Evolutionary conservation across 2,329 filamentous ascomycete species (phyloP), one percentile per base, ranked within the genome.

Genomic region (Plenodomus tracheiphilus): DNA sequence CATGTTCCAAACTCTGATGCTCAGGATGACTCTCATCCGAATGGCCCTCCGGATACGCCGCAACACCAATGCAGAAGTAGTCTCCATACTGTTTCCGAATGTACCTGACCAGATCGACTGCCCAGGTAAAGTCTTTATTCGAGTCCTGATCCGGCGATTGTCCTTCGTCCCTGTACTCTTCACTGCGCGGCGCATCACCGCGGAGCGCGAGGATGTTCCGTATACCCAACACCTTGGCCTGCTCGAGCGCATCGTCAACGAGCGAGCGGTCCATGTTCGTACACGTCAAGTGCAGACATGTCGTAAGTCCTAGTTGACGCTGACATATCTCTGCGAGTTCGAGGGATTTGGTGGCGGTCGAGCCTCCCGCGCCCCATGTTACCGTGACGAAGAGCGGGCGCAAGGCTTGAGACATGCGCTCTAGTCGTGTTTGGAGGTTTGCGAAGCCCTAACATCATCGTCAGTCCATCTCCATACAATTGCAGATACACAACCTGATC

Each of bases 351-450:
- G 84, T 83, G 4, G 91, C 87, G 0, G 94, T 99, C 57, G 89
- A 95, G 43, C 94, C 94, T 52, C 94, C 94, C 20, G 94, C 94
- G 43, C 94, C 94, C 94, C 94, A 99, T 43, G 94, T 99, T 43
- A 99, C 91, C 49, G 92, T 97, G 54, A 99, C 90, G 69, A 99
- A 99, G 39, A 97, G 82, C 37, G 94, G 94, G 13, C 89, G 87
- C 49, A 99, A 81, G 13, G 91, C 92, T 57, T 90, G 85, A 41
- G 94, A 86, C 94, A 99, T 97, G 70, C 94, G 91, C 72, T 95
- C 89, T 50, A 99, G 85, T 69, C 94, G 91, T 58, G 89, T 89
- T 70, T 93, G 89, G 46, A 99, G 85, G 73, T 99, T 99, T 55
- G 90, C 87, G 66, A 94, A 95, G 58, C 94, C 94, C 81, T 83